Percentiles rank a stretch among this genome's conserved stretches.
phyloP scores from a whole-genome alignment of 306 rosid genomes.

The Leucaena leucocephala region DNA sequence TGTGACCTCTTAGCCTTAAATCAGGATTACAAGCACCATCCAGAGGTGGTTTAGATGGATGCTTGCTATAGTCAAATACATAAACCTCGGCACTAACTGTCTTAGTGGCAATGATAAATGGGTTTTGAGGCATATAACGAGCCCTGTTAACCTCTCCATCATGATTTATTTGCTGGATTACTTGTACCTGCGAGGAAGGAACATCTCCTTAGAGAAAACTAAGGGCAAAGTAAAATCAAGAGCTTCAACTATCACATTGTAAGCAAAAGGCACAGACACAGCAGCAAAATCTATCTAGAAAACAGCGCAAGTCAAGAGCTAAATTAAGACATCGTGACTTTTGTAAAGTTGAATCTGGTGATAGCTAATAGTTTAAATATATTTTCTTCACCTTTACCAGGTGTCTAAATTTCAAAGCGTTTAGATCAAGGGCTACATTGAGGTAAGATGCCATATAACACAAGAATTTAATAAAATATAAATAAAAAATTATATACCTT shows the following conservation, averaged over 20 bases:
- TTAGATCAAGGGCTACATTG: neutral
- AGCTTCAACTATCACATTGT: neutral
- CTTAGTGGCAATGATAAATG: constrained; percentile 76
- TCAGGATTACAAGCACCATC: constrained; percentile 97
- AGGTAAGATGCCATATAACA: too few relatives aligned
- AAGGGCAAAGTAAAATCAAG: neutral
- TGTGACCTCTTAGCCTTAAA: constrained; percentile 86
- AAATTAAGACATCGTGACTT: neutral
- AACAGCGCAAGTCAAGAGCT: neutral
- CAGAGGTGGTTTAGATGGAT: constrained; percentile 81
- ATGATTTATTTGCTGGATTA: constrained; percentile 91
- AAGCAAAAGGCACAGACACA: neutral
- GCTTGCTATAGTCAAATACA: constrained; percentile 76
- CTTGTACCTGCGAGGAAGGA: constrained; percentile 64
- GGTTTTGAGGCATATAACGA: constrained; percentile 76
- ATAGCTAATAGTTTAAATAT: too few relatives aligned
- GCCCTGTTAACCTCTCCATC: constrained; percentile 81
- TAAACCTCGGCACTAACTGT: constrained; percentile 70
- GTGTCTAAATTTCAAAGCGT: neutral
- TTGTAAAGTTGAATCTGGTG: neutral
- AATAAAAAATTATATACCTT: too few relatives aligned
- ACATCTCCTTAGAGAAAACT: neutral
- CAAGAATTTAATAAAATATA: too few relatives aligned
- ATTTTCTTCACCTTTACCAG: neutral
- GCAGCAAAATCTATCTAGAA: neutral